Conservation (phyloP, 768 basidiomycete genomes). For the Mycena haematopus region DNA sequence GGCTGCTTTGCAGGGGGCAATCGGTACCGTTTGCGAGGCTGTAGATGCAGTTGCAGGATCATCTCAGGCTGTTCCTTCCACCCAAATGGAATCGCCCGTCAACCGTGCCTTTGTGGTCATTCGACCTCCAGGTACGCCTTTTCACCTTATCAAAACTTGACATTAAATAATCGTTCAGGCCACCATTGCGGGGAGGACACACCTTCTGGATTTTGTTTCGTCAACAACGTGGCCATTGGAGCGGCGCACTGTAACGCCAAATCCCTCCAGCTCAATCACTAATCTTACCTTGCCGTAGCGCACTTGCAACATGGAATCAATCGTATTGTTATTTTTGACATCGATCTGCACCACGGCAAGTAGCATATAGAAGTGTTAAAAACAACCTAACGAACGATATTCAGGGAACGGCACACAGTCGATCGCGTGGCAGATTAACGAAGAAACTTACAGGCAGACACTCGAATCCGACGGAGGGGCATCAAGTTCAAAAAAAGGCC, state of each 20-base stretch:
- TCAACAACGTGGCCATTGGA: slow-evolving; percentile 91
- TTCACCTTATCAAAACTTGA: too few relatives aligned
- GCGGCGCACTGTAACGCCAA: slow-evolving; percentile 81
- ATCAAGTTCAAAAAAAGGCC: slow-evolving; percentile 45
- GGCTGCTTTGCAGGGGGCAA: slow-evolving; percentile 79
- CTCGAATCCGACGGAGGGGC: slow-evolving; percentile 59
- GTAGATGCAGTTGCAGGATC: slow-evolving; percentile 68
- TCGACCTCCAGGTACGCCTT: slow-evolving; percentile 73
- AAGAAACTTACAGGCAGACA: slow-evolving; percentile 76
- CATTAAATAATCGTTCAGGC: slow-evolving; percentile 55
- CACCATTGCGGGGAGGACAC: slow-evolving; percentile 93
- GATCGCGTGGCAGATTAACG: slow-evolving; percentile 90
- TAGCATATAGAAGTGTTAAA: background rate
- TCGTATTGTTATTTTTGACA: slow-evolving; percentile 87
- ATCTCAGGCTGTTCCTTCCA: slow-evolving; percentile 2
- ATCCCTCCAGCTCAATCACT: background rate
- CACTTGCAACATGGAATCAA: slow-evolving; percentile 80
- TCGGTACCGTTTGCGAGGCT: slow-evolving; percentile 88
- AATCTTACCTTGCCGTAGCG: slow-evolving; percentile 51
- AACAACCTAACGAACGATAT: background rate
- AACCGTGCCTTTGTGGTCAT: slow-evolving; percentile 80
- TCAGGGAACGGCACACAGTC: slow-evolving; percentile 95
- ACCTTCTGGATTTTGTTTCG: slow-evolving; percentile 93
- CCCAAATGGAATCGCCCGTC: slow-evolving; percentile 22
- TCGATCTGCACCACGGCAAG: slow-evolving; percentile 86